phyloP scores from a whole-genome alignment of 2,329 filamentous ascomycete species.

The Monilinia aucupariae region DNA sequence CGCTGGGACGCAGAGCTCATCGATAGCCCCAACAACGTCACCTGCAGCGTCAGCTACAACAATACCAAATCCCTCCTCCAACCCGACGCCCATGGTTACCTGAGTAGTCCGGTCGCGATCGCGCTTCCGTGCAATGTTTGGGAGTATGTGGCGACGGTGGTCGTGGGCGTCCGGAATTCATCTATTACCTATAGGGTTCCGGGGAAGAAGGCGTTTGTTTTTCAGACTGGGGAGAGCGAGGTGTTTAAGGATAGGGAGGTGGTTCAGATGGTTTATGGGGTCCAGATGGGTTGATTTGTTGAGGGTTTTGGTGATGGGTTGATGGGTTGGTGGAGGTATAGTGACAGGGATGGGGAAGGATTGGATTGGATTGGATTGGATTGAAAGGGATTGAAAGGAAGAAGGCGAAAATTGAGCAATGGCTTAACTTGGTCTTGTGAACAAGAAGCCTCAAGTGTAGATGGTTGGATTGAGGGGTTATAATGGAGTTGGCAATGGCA shows the following conservation, averaged over 20 bases:
- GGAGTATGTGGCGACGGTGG: not conserved
- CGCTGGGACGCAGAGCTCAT: conserved; percentile 9
- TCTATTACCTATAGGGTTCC: not conserved
- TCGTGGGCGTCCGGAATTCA: not conserved
- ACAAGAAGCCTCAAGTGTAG: not conserved
- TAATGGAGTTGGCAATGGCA: not conserved
- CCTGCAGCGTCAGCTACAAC: not conserved
- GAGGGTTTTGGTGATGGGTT: not conserved
- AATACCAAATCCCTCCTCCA: not conserved
- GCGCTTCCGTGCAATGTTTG: not conserved
- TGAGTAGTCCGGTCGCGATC: not conserved
- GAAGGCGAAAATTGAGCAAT: too few species aligned
- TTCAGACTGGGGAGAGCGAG: not conserved
- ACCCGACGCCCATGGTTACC: not conserved
- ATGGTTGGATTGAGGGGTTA: not conserved
- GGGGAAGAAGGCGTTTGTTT: not conserved
- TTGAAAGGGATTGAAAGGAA: too few species aligned
- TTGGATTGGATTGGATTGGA: too few species aligned
- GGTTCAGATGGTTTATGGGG: not conserved
- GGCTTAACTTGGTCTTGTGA: fast-evolving
- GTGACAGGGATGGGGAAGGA: too few species aligned
- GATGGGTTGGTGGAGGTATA: too few species aligned
- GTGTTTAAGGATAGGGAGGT: conserved; percentile 3
- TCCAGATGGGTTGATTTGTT: not conserved
- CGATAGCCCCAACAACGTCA: not conserved